Conservation (phyloP, 2,329 filamentous ascomycete species). For the Calonectria naviculata region DNA sequence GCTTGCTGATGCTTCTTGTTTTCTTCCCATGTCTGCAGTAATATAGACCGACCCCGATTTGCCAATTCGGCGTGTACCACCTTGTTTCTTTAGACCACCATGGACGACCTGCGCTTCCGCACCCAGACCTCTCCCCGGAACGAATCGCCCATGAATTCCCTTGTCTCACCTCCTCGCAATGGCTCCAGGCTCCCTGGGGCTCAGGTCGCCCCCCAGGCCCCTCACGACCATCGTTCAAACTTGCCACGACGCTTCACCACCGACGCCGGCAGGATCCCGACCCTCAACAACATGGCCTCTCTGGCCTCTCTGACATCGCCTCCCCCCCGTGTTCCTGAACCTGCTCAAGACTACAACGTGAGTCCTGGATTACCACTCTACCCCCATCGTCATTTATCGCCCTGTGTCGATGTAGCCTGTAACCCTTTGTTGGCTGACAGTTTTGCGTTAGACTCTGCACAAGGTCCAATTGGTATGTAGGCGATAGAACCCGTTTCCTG, state of each 20-base stretch:
- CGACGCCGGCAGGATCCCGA: slow-evolving; percentile 86
- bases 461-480: slow-evolving; percentile 81
- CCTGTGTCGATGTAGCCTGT: neutral
- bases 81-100: slow-evolving; percentile 56
- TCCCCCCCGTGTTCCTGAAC: slow-evolving; percentile 57
- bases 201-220: slow-evolving; percentile 48
- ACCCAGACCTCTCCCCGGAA: slow-evolving; percentile 81
- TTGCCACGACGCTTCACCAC: slow-evolving; percentile 95
- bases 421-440: slow-evolving; percentile 33
- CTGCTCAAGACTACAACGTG: slow-evolving; percentile 60
- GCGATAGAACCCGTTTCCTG: slow-evolving; percentile 7
- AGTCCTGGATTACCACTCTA: slow-evolving; percentile 38
- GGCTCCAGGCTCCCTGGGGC: slow-evolving; percentile 71
- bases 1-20: slow-evolving; percentile 44
- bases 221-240: slow-evolving; percentile 78
- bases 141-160: slow-evolving; percentile 79
- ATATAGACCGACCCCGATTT: slow-evolving; percentile 44
- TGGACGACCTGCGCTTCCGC: slow-evolving; percentile 85
- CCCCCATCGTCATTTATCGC: neutral
- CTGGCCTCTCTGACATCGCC: slow-evolving; percentile 57
- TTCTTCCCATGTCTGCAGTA: slow-evolving; percentile 51
- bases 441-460: slow-evolving; percentile 66
- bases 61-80: slow-evolving; percentile 53
- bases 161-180: slow-evolving; percentile 80
- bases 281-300: slow-evolving; percentile 64